phyloP scores from a whole-genome alignment of 768 basidiomycete genomes.

The Pisolithus sp. region DNA sequence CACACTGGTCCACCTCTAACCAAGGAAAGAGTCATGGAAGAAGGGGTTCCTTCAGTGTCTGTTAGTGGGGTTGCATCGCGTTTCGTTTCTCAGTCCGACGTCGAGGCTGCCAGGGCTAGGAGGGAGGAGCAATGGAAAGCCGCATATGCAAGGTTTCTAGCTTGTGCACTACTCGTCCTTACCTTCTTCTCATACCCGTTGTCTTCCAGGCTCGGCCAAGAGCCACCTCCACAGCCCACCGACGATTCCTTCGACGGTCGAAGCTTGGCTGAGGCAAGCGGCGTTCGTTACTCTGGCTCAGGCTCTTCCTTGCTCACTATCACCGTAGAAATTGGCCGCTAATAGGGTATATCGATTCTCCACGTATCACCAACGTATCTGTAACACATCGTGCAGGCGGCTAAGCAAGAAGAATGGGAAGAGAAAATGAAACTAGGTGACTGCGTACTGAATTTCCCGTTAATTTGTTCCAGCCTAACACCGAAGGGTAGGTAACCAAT shows the following conservation, averaged over 20 bases:
- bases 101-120: constrained; percentile 64
- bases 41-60: constrained; percentile 66
- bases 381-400: constrained; percentile 43
- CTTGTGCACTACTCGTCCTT: constrained; percentile 1
- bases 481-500: constrained; percentile 64
- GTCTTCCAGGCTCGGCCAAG: constrained; percentile 64
- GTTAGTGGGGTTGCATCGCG: constrained; percentile 72
- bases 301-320: constrained; percentile 9
- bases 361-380: neutral
- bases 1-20: no score
- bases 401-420: constrained; percentile 93
- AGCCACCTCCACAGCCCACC: constrained; percentile 68
- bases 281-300: neutral
- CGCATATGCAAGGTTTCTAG: constrained; percentile 68
- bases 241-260: constrained; percentile 80
- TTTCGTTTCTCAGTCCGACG: constrained; percentile 74
- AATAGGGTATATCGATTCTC: constrained; percentile 55
- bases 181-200: constrained; percentile 4
- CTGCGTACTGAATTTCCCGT: neutral
- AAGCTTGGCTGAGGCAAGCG: constrained; percentile 80
- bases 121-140: constrained; percentile 87
- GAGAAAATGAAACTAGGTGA: constrained; percentile 73
- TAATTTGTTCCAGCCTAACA: constrained; percentile 4
- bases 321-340: constrained; percentile 73
- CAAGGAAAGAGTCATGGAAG: constrained; percentile 41